Conservation (phyloP, 129 eudicot species). For the Flaveria trinervia region DNA sequence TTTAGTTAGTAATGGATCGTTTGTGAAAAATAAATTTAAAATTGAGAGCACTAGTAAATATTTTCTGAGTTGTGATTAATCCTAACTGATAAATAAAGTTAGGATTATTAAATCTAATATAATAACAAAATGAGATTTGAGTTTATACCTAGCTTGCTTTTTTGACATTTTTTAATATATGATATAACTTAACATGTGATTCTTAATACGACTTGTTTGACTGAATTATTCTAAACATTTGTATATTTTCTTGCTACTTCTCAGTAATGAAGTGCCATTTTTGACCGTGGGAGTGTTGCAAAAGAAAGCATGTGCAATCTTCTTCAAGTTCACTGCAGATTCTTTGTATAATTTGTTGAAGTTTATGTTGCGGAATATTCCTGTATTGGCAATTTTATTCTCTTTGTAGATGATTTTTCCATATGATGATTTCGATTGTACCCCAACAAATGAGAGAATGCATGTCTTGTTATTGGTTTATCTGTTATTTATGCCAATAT, state of each 20-base stretch:
- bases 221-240: not conserved
- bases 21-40: too few species aligned
- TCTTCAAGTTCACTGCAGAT: constrained; percentile 23
- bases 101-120: not conserved
- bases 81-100: too few species aligned
- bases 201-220: not conserved
- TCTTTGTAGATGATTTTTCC: not conserved
- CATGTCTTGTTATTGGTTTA: constrained; percentile 11
- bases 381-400: constrained; percentile 17
- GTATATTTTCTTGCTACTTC: constrained; percentile 1
- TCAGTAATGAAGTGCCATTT: constrained; percentile 34
- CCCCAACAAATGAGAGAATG: constrained; percentile 35
- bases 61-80: too few species aligned
- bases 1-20: too few species aligned
- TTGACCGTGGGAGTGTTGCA: constrained; percentile 29
- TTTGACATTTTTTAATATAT: not conserved
- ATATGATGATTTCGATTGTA: constrained; percentile 31
- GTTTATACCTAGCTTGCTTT: not conserved
- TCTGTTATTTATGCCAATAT: not conserved
- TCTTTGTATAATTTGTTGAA: constrained; percentile 36
- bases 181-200: not conserved
- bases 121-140: not conserved
- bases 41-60: too few species aligned
- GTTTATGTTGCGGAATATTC: constrained; percentile 15
- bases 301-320: constrained; percentile 21